phyloP scores from a whole-genome alignment of 805 yeast species.

The Starmerella floricola region DNA sequence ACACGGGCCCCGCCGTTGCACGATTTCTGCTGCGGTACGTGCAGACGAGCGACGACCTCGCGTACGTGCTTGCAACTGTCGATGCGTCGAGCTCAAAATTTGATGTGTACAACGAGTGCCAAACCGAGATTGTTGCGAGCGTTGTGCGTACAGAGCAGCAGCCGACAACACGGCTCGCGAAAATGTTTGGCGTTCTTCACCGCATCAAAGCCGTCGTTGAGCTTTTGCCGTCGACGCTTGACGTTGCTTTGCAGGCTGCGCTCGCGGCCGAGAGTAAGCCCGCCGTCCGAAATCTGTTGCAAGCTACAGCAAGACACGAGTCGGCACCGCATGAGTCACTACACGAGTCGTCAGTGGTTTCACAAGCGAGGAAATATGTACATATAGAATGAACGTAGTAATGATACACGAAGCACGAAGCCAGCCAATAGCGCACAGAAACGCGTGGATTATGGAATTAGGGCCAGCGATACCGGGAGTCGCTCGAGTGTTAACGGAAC shows the following conservation, averaged over 20 bases:
- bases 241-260: slow-evolving; percentile 2
- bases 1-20: slow-evolving; percentile 15
- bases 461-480: too few species aligned
- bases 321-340: too few species aligned
- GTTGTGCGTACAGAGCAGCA: slow-evolving; percentile 7
- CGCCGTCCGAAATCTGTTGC: not conserved
- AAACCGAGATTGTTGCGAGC: slow-evolving; percentile 19
- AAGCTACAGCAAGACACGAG: too few species aligned
- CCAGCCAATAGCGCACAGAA: too few species aligned
- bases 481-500: too few species aligned
- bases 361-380: slow-evolving; percentile 1
- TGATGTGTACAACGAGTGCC: slow-evolving; percentile 24
- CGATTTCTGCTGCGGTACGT: slow-evolving; percentile 24
- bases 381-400: not conserved
- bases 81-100: slow-evolving; percentile 13
- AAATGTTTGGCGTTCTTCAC: slow-evolving; percentile 8
- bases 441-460: too few species aligned
- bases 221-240: slow-evolving; percentile 3
- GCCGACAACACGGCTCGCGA: slow-evolving; percentile 1
- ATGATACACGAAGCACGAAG: not conserved
- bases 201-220: slow-evolving; percentile 2
- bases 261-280: not conserved
- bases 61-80: slow-evolving; percentile 21
- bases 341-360: not conserved
- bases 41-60: slow-evolving; percentile 21